Base-by-base conservation (phyloP, 768 basidiomycete genomes). In the Trametes sanguinea region DNA sequence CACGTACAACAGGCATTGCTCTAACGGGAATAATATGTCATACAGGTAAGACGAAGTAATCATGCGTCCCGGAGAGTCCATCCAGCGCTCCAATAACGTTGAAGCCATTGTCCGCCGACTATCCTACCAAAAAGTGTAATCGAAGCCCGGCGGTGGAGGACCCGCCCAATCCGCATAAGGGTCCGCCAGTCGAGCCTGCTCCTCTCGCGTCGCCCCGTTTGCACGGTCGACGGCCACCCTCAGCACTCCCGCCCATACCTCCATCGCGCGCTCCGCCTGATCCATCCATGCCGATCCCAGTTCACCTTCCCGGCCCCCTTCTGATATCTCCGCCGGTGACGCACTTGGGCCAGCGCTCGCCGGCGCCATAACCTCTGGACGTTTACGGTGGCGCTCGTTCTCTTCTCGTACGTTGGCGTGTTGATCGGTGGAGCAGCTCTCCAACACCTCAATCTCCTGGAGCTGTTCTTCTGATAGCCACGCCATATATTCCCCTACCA, bases 391-490 rank as follows among this genome's bases (percentile, higher is more conserved):
- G 39, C 39, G 1, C 1, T 13, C 22, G 22, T 39, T 39, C 39
- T 47, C 48, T 32, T 8, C 48, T 32, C 48, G 48, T 32, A 29
- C 11, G 11, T 10, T 9, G 4, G 29, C 30, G 27, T 16, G 11
- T n/a, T 17, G 17, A 16, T 13, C 30, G 4, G 29, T 50, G 29
- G 13, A 14, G n/a, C 46, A 16, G 40, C 29, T 29, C 47, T 59
- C 50, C 14, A 59, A 48, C 30, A 13, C 32, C 22, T 59, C 57
- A 9, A 59, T 40, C 30, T 32, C 50, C 9, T 9, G 50, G 9
- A 59, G 11, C 50, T 59, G 47, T 6, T 43, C 57, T 30, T 51
- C 50, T 3, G 57, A 51, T 4, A 59, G 50, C 57, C 48, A 51
- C 57, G 50, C 50, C 10, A 51, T 13, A 50, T 51, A 51, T 8